phyloP scores from a whole-genome alignment of 1,139 yeast genomes.

The Candida mesenterica region DNA sequence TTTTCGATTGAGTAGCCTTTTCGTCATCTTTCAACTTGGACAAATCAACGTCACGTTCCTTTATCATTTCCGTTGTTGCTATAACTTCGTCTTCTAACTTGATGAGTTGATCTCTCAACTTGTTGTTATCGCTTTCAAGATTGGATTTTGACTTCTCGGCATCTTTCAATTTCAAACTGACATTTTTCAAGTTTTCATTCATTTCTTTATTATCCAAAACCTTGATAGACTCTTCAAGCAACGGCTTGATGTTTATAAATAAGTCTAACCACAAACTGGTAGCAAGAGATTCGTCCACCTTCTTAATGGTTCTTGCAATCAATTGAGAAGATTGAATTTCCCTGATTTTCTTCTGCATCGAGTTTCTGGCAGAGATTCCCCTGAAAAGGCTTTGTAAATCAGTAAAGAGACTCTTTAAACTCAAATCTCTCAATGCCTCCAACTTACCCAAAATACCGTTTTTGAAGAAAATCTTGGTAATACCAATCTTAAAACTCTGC shows the following conservation, averaged over 20 bases:
- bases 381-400: constrained; percentile 66
- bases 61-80: constrained; percentile 24
- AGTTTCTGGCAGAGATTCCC: constrained; percentile 60
- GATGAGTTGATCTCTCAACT: constrained; percentile 42
- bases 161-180: constrained; percentile 39
- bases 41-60: constrained; percentile 27
- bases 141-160: constrained; percentile 24
- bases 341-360: constrained; percentile 49
- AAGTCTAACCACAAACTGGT: constrained; percentile 81
- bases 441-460: constrained; percentile 90
- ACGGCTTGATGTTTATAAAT: constrained; percentile 70
- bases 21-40: constrained; percentile 27
- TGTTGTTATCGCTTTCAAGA: constrained; percentile 21
- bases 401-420: constrained; percentile 56
- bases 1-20: constrained; percentile 12
- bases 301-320: constrained; percentile 59
- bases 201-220: constrained; percentile 55
- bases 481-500: constrained; percentile 71
- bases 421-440: constrained; percentile 73
- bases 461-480: constrained; percentile 86
- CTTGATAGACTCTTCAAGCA: constrained; percentile 64
- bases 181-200: constrained; percentile 46
- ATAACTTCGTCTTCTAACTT: constrained; percentile 46
- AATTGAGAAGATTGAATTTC: constrained; percentile 72
- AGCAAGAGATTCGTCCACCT: constrained; percentile 47